Conservation (phyloP, 164 flowering plant genomes). For the Pachysandra terminalis region DNA sequence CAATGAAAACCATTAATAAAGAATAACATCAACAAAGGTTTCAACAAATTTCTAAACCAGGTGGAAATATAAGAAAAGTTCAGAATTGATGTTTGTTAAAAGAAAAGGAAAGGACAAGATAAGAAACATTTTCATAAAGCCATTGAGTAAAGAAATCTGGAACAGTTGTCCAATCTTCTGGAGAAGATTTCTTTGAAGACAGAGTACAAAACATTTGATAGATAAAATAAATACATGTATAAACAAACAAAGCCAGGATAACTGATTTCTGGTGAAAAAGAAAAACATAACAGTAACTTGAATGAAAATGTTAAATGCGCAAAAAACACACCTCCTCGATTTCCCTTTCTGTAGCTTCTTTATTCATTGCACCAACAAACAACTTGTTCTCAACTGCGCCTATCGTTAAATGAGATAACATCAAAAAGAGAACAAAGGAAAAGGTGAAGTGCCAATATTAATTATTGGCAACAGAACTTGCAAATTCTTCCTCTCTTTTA, state of each 20-base stretch:
- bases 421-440: slow-evolving; percentile 1
- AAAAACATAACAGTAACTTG: not conserved
- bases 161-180: too few relatives aligned
- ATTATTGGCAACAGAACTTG: not conserved
- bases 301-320: not conserved
- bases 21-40: too few relatives aligned
- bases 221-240: too few relatives aligned
- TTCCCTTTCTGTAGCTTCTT: slow-evolving; percentile 86
- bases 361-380: slow-evolving; percentile 92
- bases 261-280: not conserved
- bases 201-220: too few relatives aligned
- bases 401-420: slow-evolving; percentile 23
- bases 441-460: not conserved
- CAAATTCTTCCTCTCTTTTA: not conserved
- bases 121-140: not conserved
- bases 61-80: not conserved
- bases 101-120: not conserved
- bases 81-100: too few relatives aligned
- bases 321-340: slow-evolving; percentile 77
- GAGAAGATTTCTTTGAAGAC: too few relatives aligned
- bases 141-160: too few relatives aligned
- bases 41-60: too few relatives aligned
- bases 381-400: slow-evolving; percentile 89
- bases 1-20: slow-evolving; percentile 2
- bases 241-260: too few relatives aligned